Base-by-base conservation (phyloP, 768 basidiomycete species). In the Rhizopogon salebrosus region DNA sequence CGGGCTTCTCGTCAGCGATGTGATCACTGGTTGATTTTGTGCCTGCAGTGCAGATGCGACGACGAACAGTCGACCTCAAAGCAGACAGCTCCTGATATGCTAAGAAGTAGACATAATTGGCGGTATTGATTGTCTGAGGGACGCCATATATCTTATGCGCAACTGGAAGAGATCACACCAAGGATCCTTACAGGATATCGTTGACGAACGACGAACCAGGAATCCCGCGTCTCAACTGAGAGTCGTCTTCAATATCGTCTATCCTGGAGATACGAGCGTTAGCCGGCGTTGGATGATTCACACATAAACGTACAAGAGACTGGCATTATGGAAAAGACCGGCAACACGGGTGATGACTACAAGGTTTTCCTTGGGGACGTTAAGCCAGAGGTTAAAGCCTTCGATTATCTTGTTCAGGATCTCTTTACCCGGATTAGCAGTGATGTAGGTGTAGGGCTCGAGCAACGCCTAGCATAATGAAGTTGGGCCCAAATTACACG, bases 61-160 rank as follows among this genome's bases (percentile, higher is more conserved):
- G 39, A 8, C 8, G 20, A n/a, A 23, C 5, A 4, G 4, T 23
- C 4, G 40, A 24, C 18, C 41, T 36, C 16, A 57, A 37, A 6
- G 45, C 70, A 53, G 86, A 82, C 0, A 95, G 76, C 59, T 93
- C 87, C 56, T 90, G 78, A 62, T 84, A 92, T 0, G 92, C 94
- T 27, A 92, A 80, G 62, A 95, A 95, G 66, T 92, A 95, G 31
- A 92, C 90, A 60, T 95, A 95, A 67, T 93, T 95, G 2, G 94
- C 93, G 3, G 86, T 83, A 67, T 98, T 95, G 70, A 98, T 92
- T 0, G 93, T 94, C 66, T 94, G 93, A 1, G 94, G 91, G 5
- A 94, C 74, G 1, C 94, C 94, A 61, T 93, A 98, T 55, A 98
- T 92, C 73, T 89, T 92, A 73, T 98, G 93, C 0, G 93, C 83